These are phyloP conservation scores for Rhodotorula mucilaginosa DNA, from an alignment of 1,284 basidiomycete genomes.

Conservation along the genomic window DNA sequence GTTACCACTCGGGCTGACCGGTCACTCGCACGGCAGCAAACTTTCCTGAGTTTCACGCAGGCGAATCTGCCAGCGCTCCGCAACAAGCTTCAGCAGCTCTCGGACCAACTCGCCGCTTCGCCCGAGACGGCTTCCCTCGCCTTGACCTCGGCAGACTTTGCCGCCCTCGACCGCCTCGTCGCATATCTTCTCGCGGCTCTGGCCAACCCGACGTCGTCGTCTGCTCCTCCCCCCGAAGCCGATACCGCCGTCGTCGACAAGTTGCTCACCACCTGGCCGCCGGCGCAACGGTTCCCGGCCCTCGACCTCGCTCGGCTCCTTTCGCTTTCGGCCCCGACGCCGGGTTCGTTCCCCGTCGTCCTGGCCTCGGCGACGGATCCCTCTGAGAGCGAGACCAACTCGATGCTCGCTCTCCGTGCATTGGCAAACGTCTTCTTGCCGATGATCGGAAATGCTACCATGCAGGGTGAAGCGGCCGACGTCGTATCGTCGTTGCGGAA, in stretches of 20 bases:
- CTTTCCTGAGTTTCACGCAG: conserved; percentile 73
- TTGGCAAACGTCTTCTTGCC: conserved; percentile 71
- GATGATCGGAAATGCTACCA: conserved; percentile 44
- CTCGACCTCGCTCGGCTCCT: conserved; percentile 82
- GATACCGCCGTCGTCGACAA: conserved; percentile 54
- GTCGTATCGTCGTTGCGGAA: conserved; percentile 58
- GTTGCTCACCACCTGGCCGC: conserved; percentile 72
- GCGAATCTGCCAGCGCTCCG: conserved; percentile 84
- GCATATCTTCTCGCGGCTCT: conserved; percentile 44
- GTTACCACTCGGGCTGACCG: neutral
- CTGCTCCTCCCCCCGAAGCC: conserved; percentile 7
- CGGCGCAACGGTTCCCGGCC: conserved; percentile 78
- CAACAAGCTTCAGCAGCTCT: conserved; percentile 76
- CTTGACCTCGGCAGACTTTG: conserved; percentile 66
- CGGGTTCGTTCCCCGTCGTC: conserved; percentile 44
- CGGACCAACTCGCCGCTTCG: conserved; percentile 61
- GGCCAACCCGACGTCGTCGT: conserved; percentile 43
- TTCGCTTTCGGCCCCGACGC: conserved; percentile 62
- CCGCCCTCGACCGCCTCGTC: conserved; percentile 65
- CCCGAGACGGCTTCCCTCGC: conserved; percentile 64
- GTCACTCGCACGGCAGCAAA: conserved; percentile 13
- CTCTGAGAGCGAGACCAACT: conserved; percentile 70
- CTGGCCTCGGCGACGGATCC: conserved; percentile 31
- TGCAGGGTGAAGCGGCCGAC: conserved; percentile 48
- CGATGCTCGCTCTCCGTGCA: conserved; percentile 75